Conservation (phyloP, 129 eudicot genomes). For the Calendula officinalis region DNA sequence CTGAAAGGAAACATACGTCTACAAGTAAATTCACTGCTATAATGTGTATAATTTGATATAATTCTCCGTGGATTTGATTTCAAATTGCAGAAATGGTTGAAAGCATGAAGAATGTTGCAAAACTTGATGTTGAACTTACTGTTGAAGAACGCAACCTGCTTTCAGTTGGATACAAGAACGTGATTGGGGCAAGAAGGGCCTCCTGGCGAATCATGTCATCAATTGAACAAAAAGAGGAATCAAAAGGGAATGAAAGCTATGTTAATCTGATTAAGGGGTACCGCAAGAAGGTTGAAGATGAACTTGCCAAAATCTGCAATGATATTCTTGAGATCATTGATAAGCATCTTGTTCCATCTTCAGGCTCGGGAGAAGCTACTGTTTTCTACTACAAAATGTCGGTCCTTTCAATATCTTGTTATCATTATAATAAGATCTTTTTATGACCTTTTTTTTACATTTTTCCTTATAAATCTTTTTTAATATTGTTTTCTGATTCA, state of each 20-base stretch:
- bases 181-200: slow-evolving; percentile 88
- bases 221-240: slow-evolving; percentile 91
- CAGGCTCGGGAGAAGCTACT: slow-evolving; percentile 82
- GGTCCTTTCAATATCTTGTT: slow-evolving; percentile 25
- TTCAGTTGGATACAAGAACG: slow-evolving; percentile 95
- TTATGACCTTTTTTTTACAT: not conserved
- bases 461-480: slow-evolving; percentile 4
- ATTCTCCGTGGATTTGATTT: not conserved
- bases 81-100: slow-evolving; percentile 88
- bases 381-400: slow-evolving; percentile 92
- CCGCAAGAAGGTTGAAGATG: slow-evolving; percentile 92
- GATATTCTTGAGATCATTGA: slow-evolving; percentile 88
- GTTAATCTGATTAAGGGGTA: slow-evolving; percentile 84
- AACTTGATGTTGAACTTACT: slow-evolving; percentile 80
- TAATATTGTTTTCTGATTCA: slow-evolving; percentile 11
- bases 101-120: slow-evolving; percentile 87
- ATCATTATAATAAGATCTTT: too few relatives aligned
- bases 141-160: slow-evolving; percentile 96
- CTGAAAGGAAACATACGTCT: too few relatives aligned
- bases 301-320: slow-evolving; percentile 78
- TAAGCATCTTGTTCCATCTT: slow-evolving; percentile 72
- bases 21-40: too few relatives aligned
- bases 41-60: not conserved
- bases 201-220: slow-evolving; percentile 99
- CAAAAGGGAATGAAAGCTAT: slow-evolving; percentile 80